Conservation (phyloP, 305 asterid species). For the Plantago rigida region DNA sequence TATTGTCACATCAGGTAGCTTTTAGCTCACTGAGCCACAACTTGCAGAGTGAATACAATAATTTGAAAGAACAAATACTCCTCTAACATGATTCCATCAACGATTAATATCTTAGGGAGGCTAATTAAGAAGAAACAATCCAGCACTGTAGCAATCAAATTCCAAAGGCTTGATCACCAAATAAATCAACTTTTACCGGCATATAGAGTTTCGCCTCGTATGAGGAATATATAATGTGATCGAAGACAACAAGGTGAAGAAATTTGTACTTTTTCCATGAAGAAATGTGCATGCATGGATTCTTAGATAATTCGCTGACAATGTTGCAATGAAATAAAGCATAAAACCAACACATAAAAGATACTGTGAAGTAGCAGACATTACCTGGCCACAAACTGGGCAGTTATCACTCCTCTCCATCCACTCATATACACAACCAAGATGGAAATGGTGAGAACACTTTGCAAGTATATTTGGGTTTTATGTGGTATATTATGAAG, state of each 20-base stretch:
- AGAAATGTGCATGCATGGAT: neutral
- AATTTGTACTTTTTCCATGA: neutral
- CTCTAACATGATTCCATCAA: too few relatives aligned
- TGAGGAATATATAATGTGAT: neutral
- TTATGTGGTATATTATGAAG: constrained; percentile 68
- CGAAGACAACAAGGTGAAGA: neutral
- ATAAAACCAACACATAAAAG: neutral
- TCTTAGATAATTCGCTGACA: constrained; percentile 12
- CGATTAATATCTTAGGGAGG: too few relatives aligned
- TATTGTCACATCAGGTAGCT: too few relatives aligned
- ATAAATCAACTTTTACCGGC: too few relatives aligned
- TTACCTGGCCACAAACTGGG: constrained; percentile 90
- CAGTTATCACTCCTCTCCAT: constrained; percentile 88
- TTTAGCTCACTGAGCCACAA: too few relatives aligned
- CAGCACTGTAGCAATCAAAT: too few relatives aligned
- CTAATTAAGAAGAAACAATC: too few relatives aligned
- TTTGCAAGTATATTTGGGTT: constrained; percentile 69
- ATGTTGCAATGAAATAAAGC: constrained; percentile 12
- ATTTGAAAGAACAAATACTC: too few relatives aligned
- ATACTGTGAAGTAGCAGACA: constrained; percentile 12
- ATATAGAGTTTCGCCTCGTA: neutral
- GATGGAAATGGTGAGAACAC: constrained; percentile 92
- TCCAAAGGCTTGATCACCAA: too few relatives aligned
- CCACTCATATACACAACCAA: constrained; percentile 94
- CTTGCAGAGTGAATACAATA: too few relatives aligned